Conservation (phyloP, 208 protist species). For the Wallacemonas rigidus region DNA sequence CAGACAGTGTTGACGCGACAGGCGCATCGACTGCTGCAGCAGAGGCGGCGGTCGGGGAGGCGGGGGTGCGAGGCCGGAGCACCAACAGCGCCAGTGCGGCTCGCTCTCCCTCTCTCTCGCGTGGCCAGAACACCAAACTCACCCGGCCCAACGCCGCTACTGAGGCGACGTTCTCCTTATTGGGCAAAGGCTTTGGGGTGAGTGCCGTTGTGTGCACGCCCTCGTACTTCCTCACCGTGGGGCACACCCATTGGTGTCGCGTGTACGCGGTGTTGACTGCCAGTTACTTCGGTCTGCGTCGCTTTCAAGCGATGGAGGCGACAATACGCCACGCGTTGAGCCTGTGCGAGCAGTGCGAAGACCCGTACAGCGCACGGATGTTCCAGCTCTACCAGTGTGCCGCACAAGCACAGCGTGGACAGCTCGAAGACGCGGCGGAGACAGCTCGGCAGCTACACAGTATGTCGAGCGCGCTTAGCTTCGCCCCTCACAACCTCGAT, state of each 20-base stretch:
- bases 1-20: background rate
- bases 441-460: constrained; percentile 24
- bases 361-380: constrained; percentile 43
- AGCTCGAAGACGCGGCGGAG: constrained; percentile 15
- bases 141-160: background rate
- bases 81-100: background rate
- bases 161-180: constrained; percentile 16
- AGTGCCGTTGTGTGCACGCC: constrained; percentile 22
- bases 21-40: background rate
- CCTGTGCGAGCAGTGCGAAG: constrained; percentile 47
- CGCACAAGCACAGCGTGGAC: constrained; percentile 27
- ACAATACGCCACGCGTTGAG: constrained; percentile 37
- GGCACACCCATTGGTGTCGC: constrained; percentile 50
- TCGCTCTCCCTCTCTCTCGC: background rate
- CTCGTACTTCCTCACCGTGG: constrained; percentile 49
- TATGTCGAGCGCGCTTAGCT: constrained; percentile 19
- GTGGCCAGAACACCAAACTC: background rate
- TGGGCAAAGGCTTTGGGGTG: constrained; percentile 31
- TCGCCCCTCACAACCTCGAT: constrained; percentile 21
- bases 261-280: constrained; percentile 37
- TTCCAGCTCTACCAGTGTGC: constrained; percentile 54
- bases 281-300: constrained; percentile 45
- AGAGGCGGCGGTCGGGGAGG: background rate
- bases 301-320: constrained; percentile 31
- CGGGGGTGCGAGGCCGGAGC: background rate